Percentiles rank a stretch among this genome's conserved stretches.
Conservation (phyloP, 2,329 filamentous ascomycete species). For the Microsporum ferrugineum region DNA sequence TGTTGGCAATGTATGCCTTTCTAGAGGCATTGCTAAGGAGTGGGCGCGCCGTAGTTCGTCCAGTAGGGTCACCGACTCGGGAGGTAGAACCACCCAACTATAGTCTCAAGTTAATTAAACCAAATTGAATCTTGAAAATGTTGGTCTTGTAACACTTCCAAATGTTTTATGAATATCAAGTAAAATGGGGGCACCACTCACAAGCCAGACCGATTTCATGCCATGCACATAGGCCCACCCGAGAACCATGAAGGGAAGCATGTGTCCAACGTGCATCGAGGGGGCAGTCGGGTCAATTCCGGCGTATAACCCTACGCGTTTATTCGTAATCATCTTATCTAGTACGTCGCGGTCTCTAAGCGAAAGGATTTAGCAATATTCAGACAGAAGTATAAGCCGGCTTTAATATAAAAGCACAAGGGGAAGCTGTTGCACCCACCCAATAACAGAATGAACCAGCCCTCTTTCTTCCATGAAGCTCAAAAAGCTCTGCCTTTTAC, state of each 20-base stretch:
- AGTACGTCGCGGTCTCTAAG: conserved; percentile 34
- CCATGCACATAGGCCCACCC: conserved; percentile 41
- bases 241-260: conserved; percentile 41
- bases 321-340: conserved; percentile 35
- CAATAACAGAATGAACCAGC: conserved; percentile 37
- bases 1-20: conserved; percentile 37
- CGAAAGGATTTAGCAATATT: background rate
- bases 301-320: conserved; percentile 37
- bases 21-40: conserved; percentile 27
- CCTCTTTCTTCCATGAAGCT: conserved; percentile 37
- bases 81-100: conserved; percentile 39
- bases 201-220: conserved; percentile 35
- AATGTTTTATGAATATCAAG: background rate
- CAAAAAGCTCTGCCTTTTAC: conserved; percentile 34
- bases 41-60: conserved; percentile 32
- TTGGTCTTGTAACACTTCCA: background rate
- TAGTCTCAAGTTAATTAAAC: background rate
- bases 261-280: conserved; percentile 41
- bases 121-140: background rate
- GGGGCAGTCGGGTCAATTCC: conserved; percentile 41
- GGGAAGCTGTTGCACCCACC: conserved; percentile 14
- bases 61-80: conserved; percentile 38
- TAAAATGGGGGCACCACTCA: conserved; percentile 19
- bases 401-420: background rate
- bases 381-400: background rate